These are phyloP conservation scores for Pyrus hybrid DNA, from an alignment of 331 rosid species.

Conservation along the genomic window DNA sequence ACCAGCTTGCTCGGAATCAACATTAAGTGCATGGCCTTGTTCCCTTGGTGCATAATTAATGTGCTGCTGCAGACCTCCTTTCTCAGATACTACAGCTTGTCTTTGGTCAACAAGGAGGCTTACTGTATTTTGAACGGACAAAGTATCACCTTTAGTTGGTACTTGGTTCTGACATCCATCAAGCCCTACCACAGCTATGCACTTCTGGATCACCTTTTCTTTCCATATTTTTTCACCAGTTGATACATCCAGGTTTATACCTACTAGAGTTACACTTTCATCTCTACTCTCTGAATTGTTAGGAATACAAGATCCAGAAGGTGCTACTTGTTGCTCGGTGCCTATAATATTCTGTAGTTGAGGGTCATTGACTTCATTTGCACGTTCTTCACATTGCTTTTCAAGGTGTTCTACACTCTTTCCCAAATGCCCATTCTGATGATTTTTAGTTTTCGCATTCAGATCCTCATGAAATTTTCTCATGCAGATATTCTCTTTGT, in stretches of 20 bases:
- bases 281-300: slow-evolving; percentile 11
- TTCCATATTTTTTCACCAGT: slow-evolving; percentile 20
- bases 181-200: slow-evolving; percentile 4
- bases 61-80: slow-evolving; percentile 12
- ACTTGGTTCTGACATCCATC: too few species aligned
- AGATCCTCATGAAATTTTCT: slow-evolving; percentile 16
- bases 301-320: slow-evolving; percentile 4
- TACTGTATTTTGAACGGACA: slow-evolving; percentile 8
- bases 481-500: slow-evolving; percentile 14
- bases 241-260: slow-evolving; percentile 11
- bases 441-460: slow-evolving; percentile 6
- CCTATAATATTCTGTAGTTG: slow-evolving; percentile 1
- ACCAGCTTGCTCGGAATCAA: slow-evolving; percentile 22
- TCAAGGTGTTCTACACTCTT: slow-evolving; percentile 18
- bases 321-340: slow-evolving; percentile 18
- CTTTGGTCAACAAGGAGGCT: slow-evolving; percentile 16
- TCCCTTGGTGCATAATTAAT: slow-evolving; percentile 5
- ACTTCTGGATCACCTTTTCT: slow-evolving; percentile 21
- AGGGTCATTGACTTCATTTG: slow-evolving; percentile 19
- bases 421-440: slow-evolving; percentile 14
- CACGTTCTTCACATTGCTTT: slow-evolving; percentile 18
- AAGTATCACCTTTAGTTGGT: background rate
- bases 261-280: slow-evolving; percentile 14
- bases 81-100: slow-evolving; percentile 14
- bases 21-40: slow-evolving; percentile 19